phyloP scores from a whole-genome alignment of 805 yeast species.

The Cyberlindnera maclurae region DNA sequence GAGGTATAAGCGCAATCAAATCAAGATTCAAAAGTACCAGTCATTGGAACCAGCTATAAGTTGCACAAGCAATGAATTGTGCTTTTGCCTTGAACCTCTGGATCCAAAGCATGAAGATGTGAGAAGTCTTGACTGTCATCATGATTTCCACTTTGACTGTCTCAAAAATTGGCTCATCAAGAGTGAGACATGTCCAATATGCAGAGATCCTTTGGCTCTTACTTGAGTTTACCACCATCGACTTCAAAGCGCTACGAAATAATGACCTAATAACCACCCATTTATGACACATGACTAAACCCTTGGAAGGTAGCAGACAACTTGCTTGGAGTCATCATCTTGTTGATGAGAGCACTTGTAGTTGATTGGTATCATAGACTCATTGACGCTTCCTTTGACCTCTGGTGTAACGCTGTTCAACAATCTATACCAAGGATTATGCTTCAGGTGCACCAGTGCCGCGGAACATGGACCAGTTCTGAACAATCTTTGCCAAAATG shows the following conservation, averaged over 20 bases:
- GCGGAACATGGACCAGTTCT: conserved; percentile 3
- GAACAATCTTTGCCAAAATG: conserved; percentile 3
- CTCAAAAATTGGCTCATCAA: conserved; percentile 20
- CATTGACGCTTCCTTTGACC: background rate
- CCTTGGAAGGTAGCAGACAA: conserved; percentile 3
- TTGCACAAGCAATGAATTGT: conserved; percentile 4
- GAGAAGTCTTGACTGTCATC: conserved; percentile 11
- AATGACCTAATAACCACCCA: too few species aligned
- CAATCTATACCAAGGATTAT: conserved; percentile 19
- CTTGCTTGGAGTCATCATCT: background rate
- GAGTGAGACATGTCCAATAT: conserved; percentile 19
- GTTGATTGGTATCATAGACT: background rate
- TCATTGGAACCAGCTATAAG: background rate
- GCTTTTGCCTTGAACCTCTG: conserved; percentile 16
- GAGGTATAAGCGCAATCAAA: conserved; percentile 6
- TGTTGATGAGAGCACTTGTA: background rate
- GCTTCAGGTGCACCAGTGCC: conserved; percentile 3
- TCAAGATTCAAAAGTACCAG: conserved; percentile 6
- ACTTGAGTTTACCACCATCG: too few species aligned
- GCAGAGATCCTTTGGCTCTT: conserved; percentile 9
- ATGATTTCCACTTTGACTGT: conserved; percentile 19
- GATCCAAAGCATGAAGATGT: conserved; percentile 3
- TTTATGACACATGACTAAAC: background rate
- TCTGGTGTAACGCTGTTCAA: conserved; percentile 8
- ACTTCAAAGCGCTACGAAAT: too few species aligned